Percentiles rank a stretch among this genome's conserved stretches.
Evolutionary conservation across 2,329 filamentous ascomycete genomes (phyloP).

Genomic region (Pleomassaria siparia): DNA sequence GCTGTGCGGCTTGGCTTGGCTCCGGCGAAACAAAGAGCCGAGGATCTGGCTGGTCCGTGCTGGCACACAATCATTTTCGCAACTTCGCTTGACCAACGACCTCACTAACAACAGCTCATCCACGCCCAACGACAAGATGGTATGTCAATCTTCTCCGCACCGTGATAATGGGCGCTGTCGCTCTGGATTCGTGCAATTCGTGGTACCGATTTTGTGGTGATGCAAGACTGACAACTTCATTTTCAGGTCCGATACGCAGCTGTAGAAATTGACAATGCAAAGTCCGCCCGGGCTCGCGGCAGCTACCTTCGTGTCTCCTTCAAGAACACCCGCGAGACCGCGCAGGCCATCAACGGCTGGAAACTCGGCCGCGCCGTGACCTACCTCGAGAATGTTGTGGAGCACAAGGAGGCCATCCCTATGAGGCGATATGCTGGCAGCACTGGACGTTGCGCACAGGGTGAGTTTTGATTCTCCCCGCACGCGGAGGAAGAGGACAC

Average conservation of each 20-base stretch:
- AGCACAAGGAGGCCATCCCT: conserved; percentile 95
- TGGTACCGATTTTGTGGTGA: not conserved
- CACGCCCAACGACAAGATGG: conserved; percentile 46
- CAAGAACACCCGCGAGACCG: conserved; percentile 99
- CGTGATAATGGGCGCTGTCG: not conserved
- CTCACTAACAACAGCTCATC: conserved; percentile 37
- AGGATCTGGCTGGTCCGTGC: conserved; percentile 26
- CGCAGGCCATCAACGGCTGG: conserved; percentile 99
- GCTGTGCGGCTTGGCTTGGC: conserved; percentile 16
- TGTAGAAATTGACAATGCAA: conserved; percentile 41
- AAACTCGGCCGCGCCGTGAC: conserved; percentile 91
- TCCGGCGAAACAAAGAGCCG: too few species aligned
- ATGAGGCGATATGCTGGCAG: conserved; percentile 97
- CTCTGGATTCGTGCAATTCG: not conserved
- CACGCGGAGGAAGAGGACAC: not conserved
- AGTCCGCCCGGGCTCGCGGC: conserved; percentile 94
- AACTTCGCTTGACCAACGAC: conserved; percentile 15
- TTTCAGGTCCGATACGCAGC: conserved; percentile 43
- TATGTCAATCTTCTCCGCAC: conserved; percentile 25
- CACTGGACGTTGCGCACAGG: conserved; percentile 95
- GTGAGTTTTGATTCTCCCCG: conserved; percentile 62
- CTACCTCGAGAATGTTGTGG: conserved; percentile 98
- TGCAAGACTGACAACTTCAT: conserved; percentile 36
- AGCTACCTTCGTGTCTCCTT: conserved; percentile 99
- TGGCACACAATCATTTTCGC: conserved; percentile 33